phyloP scores from a whole-genome alignment of 768 basidiomycete genomes.

The Naganishia vaughanmartiniae region DNA sequence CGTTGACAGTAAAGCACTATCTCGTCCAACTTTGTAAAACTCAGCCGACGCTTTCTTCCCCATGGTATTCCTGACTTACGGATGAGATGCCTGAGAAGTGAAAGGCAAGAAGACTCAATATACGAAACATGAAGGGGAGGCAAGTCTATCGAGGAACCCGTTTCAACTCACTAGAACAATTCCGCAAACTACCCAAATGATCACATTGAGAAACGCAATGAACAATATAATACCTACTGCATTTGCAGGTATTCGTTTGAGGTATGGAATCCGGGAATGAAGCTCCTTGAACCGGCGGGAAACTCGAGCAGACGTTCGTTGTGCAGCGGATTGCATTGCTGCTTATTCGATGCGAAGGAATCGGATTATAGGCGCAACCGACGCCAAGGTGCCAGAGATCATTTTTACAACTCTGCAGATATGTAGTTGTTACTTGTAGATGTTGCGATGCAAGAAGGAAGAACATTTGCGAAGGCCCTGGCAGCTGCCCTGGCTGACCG shows the following conservation, averaged over 20 bases:
- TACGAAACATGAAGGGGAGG: background rate
- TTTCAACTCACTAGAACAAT: constrained; percentile 17
- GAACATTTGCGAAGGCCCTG: no score
- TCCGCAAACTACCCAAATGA: constrained; percentile 20
- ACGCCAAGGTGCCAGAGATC: background rate
- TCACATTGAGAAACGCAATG: constrained; percentile 16
- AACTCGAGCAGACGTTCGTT: background rate
- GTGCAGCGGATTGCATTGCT: background rate
- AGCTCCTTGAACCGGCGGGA: background rate
- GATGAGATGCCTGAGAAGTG: background rate
- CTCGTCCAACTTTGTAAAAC: background rate
- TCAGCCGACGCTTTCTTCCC: background rate
- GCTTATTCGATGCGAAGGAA: background rate
- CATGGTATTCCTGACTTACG: constrained; percentile 1
- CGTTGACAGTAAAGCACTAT: constrained; percentile 14
- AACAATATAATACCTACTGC: constrained; percentile 23
- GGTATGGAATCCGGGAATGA: background rate
- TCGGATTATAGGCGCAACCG: background rate
- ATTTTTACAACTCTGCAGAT: background rate
- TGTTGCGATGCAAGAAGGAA: no score
- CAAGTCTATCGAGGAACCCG: background rate
- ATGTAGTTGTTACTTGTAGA: background rate
- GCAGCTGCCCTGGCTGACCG: no score
- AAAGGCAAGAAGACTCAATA: background rate
- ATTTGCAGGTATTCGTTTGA: constrained; percentile 20